These are phyloP conservation scores for Nemania abortiva DNA, from an alignment of 2,329 filamentous ascomycete genomes.

Conservation along the genomic window DNA sequence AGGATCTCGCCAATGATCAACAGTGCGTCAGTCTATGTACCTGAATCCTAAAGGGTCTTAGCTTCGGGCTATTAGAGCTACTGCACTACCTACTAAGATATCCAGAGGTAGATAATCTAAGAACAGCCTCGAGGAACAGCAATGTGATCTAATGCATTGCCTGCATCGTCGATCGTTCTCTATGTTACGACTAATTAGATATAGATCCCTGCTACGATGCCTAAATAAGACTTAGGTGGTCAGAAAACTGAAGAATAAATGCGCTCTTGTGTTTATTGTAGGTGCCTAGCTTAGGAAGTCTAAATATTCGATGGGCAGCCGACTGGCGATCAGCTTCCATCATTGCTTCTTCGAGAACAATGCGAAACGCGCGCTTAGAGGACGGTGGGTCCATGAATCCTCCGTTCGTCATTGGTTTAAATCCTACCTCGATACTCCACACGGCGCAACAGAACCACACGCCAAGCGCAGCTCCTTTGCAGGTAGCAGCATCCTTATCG, in stretches of 20 bases:
- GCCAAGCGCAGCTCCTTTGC: conserved; percentile 2
- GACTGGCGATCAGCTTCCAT: neutral
- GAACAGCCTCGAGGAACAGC: neutral
- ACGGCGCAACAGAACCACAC: neutral
- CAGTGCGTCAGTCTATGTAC: neutral
- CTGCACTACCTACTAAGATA: neutral
- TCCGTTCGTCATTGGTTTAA: conserved; percentile 20
- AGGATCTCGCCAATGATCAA: neutral
- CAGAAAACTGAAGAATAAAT: neutral
- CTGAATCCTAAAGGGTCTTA: neutral
- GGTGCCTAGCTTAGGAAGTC: neutral
- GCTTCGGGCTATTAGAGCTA: neutral
- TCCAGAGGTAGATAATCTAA: neutral
- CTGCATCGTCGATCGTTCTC: neutral
- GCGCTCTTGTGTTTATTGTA: neutral
- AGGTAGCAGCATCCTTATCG: conserved; percentile 26
- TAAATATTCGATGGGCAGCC: neutral
- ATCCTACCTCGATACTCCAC: conserved; percentile 5
- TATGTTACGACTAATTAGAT: neutral
- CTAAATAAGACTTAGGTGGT: neutral
- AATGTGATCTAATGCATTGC: neutral
- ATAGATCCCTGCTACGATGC: neutral
- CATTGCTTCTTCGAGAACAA: conserved; percentile 10
- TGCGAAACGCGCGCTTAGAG: conserved; percentile 36
- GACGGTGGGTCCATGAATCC: neutral